phyloP scores from a whole-genome alignment of 176 grass and related monocot species.

The Leersia perrieri region DNA sequence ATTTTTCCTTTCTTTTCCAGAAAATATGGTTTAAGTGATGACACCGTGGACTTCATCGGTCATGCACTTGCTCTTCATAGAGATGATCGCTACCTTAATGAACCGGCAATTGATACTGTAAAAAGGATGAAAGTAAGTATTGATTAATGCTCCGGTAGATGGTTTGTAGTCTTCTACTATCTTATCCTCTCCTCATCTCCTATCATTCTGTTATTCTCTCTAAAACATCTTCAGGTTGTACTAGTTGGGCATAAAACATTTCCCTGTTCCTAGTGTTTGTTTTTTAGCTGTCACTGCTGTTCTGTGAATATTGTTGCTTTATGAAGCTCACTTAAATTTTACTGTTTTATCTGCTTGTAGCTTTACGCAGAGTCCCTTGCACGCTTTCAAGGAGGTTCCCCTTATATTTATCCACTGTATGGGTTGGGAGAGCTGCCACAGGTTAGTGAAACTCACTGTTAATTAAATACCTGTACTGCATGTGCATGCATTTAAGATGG shows the following conservation, averaged over 20 bases:
- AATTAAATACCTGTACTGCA: not conserved
- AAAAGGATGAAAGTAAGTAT: constrained; percentile 92
- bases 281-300: not conserved
- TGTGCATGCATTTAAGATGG: constrained; percentile 14
- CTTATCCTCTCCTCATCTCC: not conserved
- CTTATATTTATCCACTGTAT: constrained; percentile 93
- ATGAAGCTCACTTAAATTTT: constrained; percentile 15
- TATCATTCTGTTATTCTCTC: not conserved
- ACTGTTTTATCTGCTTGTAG: constrained; percentile 38
- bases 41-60: constrained; percentile 88
- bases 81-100: constrained; percentile 74
- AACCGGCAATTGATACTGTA: constrained; percentile 85
- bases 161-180: not conserved
- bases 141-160: not conserved
- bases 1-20: constrained; percentile 35
- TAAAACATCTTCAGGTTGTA: not conserved
- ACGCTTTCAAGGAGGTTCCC: constrained; percentile 90
- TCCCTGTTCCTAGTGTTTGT: not conserved
- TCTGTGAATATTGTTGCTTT: not conserved
- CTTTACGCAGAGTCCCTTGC: constrained; percentile 81
- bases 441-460: constrained; percentile 43
- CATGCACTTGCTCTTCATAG: constrained; percentile 88
- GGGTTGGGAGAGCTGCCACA: constrained; percentile 91
- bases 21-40: constrained; percentile 82
- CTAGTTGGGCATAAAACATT: not conserved